Conservation (phyloP, 2,329 filamentous ascomycete genomes). For the Epichloe aotearoae region DNA sequence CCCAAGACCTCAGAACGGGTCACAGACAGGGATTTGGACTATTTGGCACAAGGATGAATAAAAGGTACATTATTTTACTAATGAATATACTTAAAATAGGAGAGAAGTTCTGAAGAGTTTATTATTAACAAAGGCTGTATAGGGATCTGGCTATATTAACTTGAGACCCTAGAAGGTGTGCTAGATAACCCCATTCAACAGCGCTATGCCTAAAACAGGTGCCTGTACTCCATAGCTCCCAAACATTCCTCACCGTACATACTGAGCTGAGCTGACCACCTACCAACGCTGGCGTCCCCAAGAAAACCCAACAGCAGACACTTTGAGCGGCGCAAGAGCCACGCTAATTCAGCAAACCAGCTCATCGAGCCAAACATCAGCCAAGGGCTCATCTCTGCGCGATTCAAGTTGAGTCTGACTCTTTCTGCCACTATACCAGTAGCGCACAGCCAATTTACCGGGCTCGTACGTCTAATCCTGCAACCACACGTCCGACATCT, state of each 20-base stretch:
- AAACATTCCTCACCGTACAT: constrained; percentile 6
- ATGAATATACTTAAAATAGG: too few species aligned
- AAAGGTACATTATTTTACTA: too few species aligned
- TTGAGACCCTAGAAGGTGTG: too few species aligned
- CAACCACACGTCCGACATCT: not conserved
- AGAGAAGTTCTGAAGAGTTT: too few species aligned
- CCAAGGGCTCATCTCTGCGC: not conserved
- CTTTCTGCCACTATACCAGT: not conserved
- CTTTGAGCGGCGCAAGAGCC: not conserved
- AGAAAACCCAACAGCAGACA: not conserved
- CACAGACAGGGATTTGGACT: too few species aligned
- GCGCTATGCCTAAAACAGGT: constrained; percentile 22
- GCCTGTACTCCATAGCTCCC: constrained; percentile 12
- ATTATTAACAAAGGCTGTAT: too few species aligned
- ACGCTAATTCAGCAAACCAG: not conserved
- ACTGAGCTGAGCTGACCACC: constrained; percentile 13
- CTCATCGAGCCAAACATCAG: not conserved
- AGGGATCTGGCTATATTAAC: too few species aligned
- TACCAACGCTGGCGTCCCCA: constrained; percentile 7
- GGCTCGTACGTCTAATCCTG: not conserved
- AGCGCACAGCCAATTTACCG: not conserved
- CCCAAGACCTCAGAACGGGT: too few species aligned
- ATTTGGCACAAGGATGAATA: too few species aligned
- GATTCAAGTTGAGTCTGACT: not conserved
- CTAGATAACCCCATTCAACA: not conserved